Conservation (phyloP, 441 rosid species). For the Euphorbia corollata region DNA sequence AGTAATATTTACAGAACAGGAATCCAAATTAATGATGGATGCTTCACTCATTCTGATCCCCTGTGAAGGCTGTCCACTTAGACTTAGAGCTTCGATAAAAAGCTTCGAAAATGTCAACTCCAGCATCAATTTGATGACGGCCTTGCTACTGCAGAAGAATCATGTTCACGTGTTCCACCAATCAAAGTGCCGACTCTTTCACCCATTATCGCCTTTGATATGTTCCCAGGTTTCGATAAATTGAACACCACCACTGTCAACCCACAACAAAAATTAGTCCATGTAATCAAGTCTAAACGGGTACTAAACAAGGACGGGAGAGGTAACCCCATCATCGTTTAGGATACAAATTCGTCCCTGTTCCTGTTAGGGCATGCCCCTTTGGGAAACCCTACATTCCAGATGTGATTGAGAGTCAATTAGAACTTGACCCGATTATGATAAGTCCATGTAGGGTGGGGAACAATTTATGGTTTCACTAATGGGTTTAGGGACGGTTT, state of each 20-base stretch:
- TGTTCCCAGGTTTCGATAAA: conserved; percentile 65
- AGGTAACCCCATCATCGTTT: too few species aligned
- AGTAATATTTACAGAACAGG: background rate
- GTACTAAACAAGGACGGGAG: too few species aligned
- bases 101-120: too few species aligned
- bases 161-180: conserved; percentile 38
- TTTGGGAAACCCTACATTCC: background rate
- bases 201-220: conserved; percentile 71
- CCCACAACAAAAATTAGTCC: background rate
- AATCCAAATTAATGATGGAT: background rate
- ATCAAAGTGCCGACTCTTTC: conserved; percentile 83
- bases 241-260: conserved; percentile 81
- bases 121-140: conserved; percentile 19
- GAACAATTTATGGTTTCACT: background rate
- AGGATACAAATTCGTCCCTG: too few species aligned
- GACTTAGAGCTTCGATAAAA: background rate
- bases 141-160: conserved; percentile 28
- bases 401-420: background rate
- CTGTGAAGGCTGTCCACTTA: background rate
- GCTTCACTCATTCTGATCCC: background rate
- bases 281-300: background rate
- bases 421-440: background rate
- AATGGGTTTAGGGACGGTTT: background rate
- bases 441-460: background rate
- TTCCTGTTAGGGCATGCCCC: too few species aligned